Evolutionary conservation across 805 yeast genomes (phyloP), one percentile per base, ranked within the genome.

Genomic region (Sugiyamaella americana): DNA sequence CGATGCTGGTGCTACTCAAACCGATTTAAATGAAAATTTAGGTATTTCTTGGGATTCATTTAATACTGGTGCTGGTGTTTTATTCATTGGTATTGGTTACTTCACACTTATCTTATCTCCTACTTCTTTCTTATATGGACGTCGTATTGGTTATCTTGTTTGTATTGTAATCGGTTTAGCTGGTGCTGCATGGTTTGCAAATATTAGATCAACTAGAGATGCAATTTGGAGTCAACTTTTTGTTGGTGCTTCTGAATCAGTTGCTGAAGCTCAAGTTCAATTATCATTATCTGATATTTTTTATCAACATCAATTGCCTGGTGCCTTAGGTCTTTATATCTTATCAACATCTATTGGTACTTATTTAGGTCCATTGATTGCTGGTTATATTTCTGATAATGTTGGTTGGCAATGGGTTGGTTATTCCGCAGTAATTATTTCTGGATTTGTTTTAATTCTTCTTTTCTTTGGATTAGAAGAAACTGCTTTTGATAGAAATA

Each of bases 181-280:
- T 30, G 91, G 91, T 17, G 78, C 82, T 20, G 64, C 78, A 5
- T 84, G 93, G 91, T 84, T 80, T 62, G 87, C 82, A 2, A 65
- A 68, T 32, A 67, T 81, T 19, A 73, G 66, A 40, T 60, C 57
- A 3, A 75, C 83, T 0, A 51, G 72, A 5, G 91, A 82, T 59
- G 76, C 87, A 0, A 75, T 84, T 38, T 81, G 87, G 87, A 80
- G 86, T 1, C 91, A 84, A 62, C 63, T 84, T 37, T 83, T 84
- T 62, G 86, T 82, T 18, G 93, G 93, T n/a, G 79, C 82, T 17
- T 73, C 82, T n/a, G 91, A 84, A 61, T 74, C 85, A n/a, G 82
- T 86, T 61, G 84, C 83, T 23, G 94, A 85, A 61, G 79, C 87
- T 3, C 82, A 87, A 62, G 50, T 88, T 74, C 67, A 73, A 78